Evolutionary conservation across 2,329 filamentous ascomycete species (phyloP), one percentile per base, ranked within the genome.

Genomic region (Nothophaeocryptopus gaeumannii): DNA sequence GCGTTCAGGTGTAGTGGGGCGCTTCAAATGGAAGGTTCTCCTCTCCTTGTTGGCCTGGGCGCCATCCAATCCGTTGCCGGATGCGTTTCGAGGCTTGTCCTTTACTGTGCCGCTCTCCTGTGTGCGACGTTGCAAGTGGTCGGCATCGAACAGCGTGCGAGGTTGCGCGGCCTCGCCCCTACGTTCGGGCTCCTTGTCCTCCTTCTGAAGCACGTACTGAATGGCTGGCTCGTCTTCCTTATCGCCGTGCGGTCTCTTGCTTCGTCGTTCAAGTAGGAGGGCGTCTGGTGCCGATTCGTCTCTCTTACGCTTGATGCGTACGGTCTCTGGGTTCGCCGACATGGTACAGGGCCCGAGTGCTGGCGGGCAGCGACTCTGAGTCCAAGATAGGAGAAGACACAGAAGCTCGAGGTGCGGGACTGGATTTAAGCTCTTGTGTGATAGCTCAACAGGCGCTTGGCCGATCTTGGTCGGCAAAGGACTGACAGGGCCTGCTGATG

Each of bases 221-320:
- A 54, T 42, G 20, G 44, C 39, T 16, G 33, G 32, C 20, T 55
- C 46, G 16, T 44, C 47, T 8, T 50, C 15, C 34, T 58, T 44
- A n/a, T 42, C 38, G 7, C 20, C 20, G 7, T 26, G 20, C 20
- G 20, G 20, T 35, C 56, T 61, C 55, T 66, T 66, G 39, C 54
- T 47, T 13, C 47, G 49, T 13, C 54, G 41, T 50, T 64, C 59
- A 15, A 66, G 51, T 32, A 64, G 42, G 34, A 66, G 51, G 14
- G 54, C 50, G 33, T 64, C 61, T 11, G 62, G 63, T 2, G 58
- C 60, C 14, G 53, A 50, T 33, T 66, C 63, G 41, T 53, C 47
- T 16, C 56, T 45, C 47, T 60, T 63, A 33, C 64, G 63, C 57
- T 66, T 64, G 34, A 66, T 47, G 35, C 55, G 55, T 11, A 66